A percentile compares a stretch with the other conserved stretches of the same genome.
Conservation (phyloP, 108 stramenopile species). For the Stephanodiscus minutulus region DNA sequence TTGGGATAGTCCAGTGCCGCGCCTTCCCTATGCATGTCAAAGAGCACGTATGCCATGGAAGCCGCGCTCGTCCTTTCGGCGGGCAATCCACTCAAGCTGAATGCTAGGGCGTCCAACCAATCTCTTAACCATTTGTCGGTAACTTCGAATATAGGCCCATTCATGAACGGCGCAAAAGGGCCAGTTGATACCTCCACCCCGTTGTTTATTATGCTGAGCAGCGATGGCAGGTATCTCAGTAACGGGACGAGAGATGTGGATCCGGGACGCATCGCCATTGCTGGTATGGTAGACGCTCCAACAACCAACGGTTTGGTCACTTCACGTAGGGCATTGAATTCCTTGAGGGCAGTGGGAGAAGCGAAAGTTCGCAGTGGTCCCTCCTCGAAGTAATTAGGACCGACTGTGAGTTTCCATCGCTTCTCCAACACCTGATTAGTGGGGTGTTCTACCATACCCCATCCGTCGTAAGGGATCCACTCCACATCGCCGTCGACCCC, state of each 20-base stretch:
- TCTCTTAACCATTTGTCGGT: slow-evolving; percentile 82
- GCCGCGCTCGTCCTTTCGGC: slow-evolving; percentile 86
- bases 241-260: slow-evolving; percentile 63
- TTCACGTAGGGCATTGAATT: slow-evolving; percentile 68
- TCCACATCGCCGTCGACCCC: slow-evolving; percentile 70
- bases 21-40: slow-evolving; percentile 86
- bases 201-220: slow-evolving; percentile 61
- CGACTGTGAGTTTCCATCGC: slow-evolving; percentile 85
- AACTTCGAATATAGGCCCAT: slow-evolving; percentile 69
- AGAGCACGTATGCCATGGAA: slow-evolving; percentile 93
- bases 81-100: slow-evolving; percentile 85
- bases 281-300: slow-evolving; percentile 72
- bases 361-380: slow-evolving; percentile 75
- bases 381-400: slow-evolving; percentile 71
- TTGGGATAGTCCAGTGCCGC: slow-evolving; percentile 89
- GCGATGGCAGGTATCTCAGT: slow-evolving; percentile 68
- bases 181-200: slow-evolving; percentile 68
- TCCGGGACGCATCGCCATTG: slow-evolving; percentile 86
- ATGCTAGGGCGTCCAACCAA: slow-evolving; percentile 94
- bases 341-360: slow-evolving; percentile 52
- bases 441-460: slow-evolving; percentile 91
- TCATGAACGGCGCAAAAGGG: slow-evolving; percentile 80
- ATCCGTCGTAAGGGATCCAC: slow-evolving; percentile 89
- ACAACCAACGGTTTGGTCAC: slow-evolving; percentile 59
- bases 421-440: slow-evolving; percentile 29